phyloP scores from a whole-genome alignment of 2,329 filamentous ascomycete species.

The Calonectria crousiana region DNA sequence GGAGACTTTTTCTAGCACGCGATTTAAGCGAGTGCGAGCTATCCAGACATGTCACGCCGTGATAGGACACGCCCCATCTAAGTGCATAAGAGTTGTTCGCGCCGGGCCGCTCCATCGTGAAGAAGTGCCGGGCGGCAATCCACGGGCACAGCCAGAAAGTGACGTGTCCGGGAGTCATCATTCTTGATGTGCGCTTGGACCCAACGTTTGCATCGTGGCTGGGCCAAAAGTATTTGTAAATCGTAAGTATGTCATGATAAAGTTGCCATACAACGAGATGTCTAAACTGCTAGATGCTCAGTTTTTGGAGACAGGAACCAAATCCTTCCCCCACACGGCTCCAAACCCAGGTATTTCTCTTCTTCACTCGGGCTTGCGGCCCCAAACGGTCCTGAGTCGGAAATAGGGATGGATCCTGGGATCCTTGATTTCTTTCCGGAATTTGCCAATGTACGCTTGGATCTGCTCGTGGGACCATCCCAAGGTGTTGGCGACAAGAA shows the following conservation, averaged over 20 bases:
- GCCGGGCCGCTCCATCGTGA: neutral
- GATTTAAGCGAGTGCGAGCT: neutral
- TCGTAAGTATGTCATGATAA: neutral
- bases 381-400: slow-evolving; percentile 43
- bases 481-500: slow-evolving; percentile 28
- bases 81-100: neutral
- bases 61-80: neutral
- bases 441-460: slow-evolving; percentile 46
- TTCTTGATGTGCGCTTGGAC: neutral
- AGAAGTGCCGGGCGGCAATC: neutral
- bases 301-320: neutral
- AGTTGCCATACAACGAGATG: neutral
- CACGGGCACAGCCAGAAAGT: neutral
- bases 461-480: slow-evolving; percentile 50
- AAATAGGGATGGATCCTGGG: slow-evolving; percentile 42
- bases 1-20: too few relatives aligned
- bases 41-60: neutral
- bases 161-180: neutral
- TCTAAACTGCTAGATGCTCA: neutral
- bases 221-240: neutral
- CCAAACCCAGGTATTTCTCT: neutral
- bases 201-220: neutral
- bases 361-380: slow-evolving; percentile 37
- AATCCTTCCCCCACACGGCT: neutral
- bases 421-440: slow-evolving; percentile 45